Evolutionary conservation across 768 basidiomycete species (phyloP).

Genomic region (Mycena latifolia): DNA sequence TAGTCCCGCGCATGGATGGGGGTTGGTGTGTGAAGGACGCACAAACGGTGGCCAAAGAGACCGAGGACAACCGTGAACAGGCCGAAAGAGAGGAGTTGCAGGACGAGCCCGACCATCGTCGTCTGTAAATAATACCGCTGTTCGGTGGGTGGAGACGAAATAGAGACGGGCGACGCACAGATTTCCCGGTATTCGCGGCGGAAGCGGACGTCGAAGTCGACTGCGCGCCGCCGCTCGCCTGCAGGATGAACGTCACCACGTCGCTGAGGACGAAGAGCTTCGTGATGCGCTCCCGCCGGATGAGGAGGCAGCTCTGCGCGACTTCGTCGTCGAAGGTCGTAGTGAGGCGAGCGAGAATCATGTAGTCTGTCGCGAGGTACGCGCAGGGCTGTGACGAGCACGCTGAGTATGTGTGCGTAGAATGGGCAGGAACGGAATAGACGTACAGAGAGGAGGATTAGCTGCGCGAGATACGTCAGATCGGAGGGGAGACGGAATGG

Average conservation of each 20-base stretch:
- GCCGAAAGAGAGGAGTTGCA: slow-evolving; percentile 45
- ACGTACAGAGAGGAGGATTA: no score
- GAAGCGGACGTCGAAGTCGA: slow-evolving; percentile 25
- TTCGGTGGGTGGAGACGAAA: no score
- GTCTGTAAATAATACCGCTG: neutral
- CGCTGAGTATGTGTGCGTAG: no score
- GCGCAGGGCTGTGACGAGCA: no score
- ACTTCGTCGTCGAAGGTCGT: slow-evolving; percentile 42
- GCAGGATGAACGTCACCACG: slow-evolving; percentile 63
- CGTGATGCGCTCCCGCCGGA: slow-evolving; percentile 55
- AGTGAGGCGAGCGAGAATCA: slow-evolving; percentile 63
- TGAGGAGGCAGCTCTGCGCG: slow-evolving; percentile 51
- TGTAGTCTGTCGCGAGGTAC: no score
- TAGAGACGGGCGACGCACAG: neutral
- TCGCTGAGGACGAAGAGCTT: slow-evolving; percentile 63
- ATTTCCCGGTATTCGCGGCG: neutral
- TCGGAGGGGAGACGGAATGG: no score
- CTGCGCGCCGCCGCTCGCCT: slow-evolving; percentile 53
- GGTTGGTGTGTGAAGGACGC: neutral
- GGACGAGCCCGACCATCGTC: neutral
- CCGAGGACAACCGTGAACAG: slow-evolving; percentile 50
- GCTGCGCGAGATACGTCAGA: no score
- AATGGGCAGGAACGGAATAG: no score
- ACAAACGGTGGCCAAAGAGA: slow-evolving; percentile 45
- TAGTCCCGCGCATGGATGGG: no score